Percentiles rank a stretch among this genome's conserved stretches.
phyloP scores from a whole-genome alignment of 805 yeast genomes.

The Yamadazyma scolyti region DNA sequence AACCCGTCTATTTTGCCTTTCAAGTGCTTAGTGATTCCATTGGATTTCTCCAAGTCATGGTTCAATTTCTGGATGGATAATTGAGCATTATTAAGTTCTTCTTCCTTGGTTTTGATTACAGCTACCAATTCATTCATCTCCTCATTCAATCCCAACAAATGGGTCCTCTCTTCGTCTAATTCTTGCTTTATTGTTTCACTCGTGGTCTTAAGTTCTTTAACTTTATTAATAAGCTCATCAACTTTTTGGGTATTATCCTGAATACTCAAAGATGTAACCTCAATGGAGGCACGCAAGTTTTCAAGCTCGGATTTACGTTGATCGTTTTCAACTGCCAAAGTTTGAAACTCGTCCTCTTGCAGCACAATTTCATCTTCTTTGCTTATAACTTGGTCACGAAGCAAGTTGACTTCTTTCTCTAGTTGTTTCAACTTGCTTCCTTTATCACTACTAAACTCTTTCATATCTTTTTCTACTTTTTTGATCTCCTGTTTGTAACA shows the following conservation, averaged over 20 bases:
- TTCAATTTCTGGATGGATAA: constrained; percentile 50
- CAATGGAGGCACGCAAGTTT: constrained; percentile 39
- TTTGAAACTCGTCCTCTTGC: constrained; percentile 55
- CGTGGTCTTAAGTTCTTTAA: constrained; percentile 18
- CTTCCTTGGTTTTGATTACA: constrained; percentile 41
- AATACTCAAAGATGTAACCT: constrained; percentile 29
- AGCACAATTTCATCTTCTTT: constrained; percentile 42
- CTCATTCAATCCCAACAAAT: constrained; percentile 66
- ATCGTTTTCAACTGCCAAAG: constrained; percentile 65
- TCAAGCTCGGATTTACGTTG: constrained; percentile 58
- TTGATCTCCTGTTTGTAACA: constrained; percentile 42
- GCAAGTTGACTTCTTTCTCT: constrained; percentile 44
- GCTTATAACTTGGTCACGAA: constrained; percentile 29
- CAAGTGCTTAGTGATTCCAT: constrained; percentile 31
- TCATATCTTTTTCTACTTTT: constrained; percentile 68
- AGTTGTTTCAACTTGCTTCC: constrained; percentile 73
- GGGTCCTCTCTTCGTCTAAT: constrained; percentile 54
- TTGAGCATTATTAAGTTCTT: constrained; percentile 43
- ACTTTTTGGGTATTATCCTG: constrained; percentile 24
- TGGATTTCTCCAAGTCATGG: constrained; percentile 53
- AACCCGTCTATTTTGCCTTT: constrained; percentile 41
- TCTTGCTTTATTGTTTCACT: constrained; percentile 20
- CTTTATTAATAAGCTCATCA: constrained; percentile 16
- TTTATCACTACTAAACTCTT: constrained; percentile 76
- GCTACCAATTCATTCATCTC: constrained; percentile 62